phyloP scores from a whole-genome alignment of 148 eudicot species.

The Vaccinium darrowii region DNA sequence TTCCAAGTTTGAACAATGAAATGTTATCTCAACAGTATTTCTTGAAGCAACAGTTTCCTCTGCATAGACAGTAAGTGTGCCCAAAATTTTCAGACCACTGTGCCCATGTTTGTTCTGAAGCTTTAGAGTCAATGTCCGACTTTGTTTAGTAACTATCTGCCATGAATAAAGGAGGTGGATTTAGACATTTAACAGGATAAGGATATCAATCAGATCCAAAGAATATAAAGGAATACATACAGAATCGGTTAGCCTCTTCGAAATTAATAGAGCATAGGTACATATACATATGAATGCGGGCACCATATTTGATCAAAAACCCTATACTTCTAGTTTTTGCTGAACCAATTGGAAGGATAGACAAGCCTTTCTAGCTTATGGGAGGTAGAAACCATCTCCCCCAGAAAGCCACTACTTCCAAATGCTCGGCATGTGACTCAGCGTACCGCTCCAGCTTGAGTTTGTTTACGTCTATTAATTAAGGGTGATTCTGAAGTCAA shows the following conservation, averaged over 20 bases:
- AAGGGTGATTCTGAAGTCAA: background rate
- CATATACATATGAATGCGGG: background rate
- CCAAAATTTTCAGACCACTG: constrained; percentile 40
- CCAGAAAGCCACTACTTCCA: background rate
- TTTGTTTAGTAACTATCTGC: constrained; percentile 77
- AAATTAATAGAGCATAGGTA: background rate
- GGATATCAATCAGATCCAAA: background rate
- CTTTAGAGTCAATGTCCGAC: constrained; percentile 58
- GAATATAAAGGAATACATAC: background rate
- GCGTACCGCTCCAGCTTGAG: background rate
- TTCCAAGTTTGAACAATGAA: constrained; percentile 59
- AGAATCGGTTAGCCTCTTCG: background rate
- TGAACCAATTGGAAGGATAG: background rate
- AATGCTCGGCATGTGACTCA: constrained; percentile 2
- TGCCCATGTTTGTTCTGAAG: constrained; percentile 47
- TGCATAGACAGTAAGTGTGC: constrained; percentile 64
- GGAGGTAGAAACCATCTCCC: background rate
- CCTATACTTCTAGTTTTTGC: background rate
- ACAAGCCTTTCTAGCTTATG: background rate
- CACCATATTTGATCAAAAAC: background rate
- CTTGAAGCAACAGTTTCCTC: constrained; percentile 77
- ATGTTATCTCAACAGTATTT: constrained; percentile 61
- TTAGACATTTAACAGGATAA: constrained; percentile 9
- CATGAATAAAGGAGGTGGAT: constrained; percentile 21
- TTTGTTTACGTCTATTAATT: background rate